Evolutionary conservation across 192 early-diverging fungal species (phyloP).

Genomic region (Coemansia sp.): DNA sequence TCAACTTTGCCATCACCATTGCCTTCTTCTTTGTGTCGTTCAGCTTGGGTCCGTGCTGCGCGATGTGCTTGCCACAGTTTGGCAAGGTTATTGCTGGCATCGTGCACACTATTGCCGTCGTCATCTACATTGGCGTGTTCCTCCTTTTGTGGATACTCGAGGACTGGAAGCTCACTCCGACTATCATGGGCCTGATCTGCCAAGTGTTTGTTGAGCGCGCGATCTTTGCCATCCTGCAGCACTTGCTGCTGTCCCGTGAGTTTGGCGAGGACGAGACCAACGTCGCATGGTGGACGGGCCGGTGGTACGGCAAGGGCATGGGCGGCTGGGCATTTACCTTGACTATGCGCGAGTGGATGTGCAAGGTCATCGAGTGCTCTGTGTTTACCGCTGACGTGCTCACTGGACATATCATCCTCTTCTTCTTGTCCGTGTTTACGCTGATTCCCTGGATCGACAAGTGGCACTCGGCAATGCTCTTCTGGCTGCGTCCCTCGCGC

Average conservation of each 20-base stretch:
- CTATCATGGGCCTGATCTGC: slow-evolving; percentile 69
- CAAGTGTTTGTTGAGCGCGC: slow-evolving; percentile 70
- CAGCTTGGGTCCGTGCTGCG: slow-evolving; percentile 62
- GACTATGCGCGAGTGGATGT: slow-evolving; percentile 77
- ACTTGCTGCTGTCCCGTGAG: slow-evolving; percentile 76
- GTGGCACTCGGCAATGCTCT: slow-evolving; percentile 79
- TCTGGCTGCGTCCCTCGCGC: slow-evolving; percentile 80
- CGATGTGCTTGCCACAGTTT: slow-evolving; percentile 71
- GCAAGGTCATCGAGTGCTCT: slow-evolving; percentile 85
- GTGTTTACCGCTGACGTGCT: slow-evolving; percentile 81
- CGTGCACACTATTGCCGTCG: slow-evolving; percentile 64
- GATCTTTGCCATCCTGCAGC: slow-evolving; percentile 69
- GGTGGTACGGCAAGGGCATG: slow-evolving; percentile 77
- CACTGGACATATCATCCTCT: slow-evolving; percentile 74
- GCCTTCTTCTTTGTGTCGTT: slow-evolving; percentile 70
- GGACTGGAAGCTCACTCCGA: slow-evolving; percentile 64
- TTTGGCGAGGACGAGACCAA: slow-evolving; percentile 84
- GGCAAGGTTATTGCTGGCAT: slow-evolving; percentile 71
- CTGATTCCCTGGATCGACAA: slow-evolving; percentile 74
- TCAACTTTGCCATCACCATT: slow-evolving; percentile 69
- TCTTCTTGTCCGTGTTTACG: slow-evolving; percentile 72
- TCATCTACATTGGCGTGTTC: slow-evolving; percentile 66
- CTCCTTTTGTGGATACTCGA: slow-evolving; percentile 70
- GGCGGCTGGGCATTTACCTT: slow-evolving; percentile 69
- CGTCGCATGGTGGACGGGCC: slow-evolving; percentile 86